Base-by-base conservation (phyloP, 139 green algal genomes). In the Haematococcus sp. region DNA sequence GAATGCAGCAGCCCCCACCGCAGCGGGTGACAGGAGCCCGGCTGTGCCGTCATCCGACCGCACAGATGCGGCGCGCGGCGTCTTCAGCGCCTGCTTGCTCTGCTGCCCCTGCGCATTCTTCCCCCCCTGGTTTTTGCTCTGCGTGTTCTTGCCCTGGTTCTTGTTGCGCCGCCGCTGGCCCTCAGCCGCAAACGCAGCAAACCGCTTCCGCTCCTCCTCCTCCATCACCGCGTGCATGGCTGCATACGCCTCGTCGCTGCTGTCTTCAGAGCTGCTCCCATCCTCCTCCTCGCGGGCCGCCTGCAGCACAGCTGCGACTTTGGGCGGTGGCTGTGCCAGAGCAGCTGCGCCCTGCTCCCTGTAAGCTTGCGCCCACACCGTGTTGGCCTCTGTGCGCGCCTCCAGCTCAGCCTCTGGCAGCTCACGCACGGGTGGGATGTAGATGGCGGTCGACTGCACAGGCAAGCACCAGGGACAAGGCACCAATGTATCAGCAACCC, bases 191-290 rank as follows among this genome's bases (percentile, higher is more conserved):
- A 77, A n/a, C 2, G 54, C 63, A 1, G 70, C 63, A 52, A 77
- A 77, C 1, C 76, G 70, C 54, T 64, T 46, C 28, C 69, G 71
- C 67, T 84, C 78, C 67, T 83, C 77, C 31, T 81, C 75, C 74
- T 78, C 74, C 74, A 87, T 73, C 0, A 77, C 44, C 22, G 60
- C 61, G 61, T 87, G 81, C 52, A 74, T 63, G 2, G 22, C 23
- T 4, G 43, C 60, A 30, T 79, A 87, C 25, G 61, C 49, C 68
- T 84, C 77, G 16, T 87, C 82, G 35, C 74, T 77, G 2, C 74
- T 87, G 55, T 87, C 78, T 67, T 87, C 82, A 31, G 74, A 83
- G 82, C 82, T 83, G 61, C 71, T 87, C 60, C 75, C 75, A 23
- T 77, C 75, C 16, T 66, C 63, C 13, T 20, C 69, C 63, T 73